These are phyloP conservation scores for Salvia rosmarinus DNA, from an alignment of 257 asterid genomes.

Conservation along the genomic window DNA sequence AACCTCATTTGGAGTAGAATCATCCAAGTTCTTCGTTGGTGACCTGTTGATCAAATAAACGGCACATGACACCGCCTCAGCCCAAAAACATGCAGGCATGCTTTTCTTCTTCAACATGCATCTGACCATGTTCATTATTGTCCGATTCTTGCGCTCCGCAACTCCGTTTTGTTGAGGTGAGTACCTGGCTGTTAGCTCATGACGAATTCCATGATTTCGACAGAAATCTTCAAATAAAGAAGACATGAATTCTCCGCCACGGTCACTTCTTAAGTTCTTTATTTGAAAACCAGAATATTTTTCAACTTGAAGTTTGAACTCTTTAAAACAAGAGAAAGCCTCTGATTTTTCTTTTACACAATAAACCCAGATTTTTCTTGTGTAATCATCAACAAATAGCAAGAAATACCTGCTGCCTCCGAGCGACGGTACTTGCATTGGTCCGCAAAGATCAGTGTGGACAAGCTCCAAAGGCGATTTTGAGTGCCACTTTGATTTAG, in stretches of 20 bases:
- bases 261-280: slow-evolving; percentile 2
- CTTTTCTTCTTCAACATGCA: slow-evolving; percentile 3
- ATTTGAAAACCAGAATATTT: slow-evolving; percentile 1
- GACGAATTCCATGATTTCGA: background rate
- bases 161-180: background rate
- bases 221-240: background rate
- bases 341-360: slow-evolving; percentile 10
- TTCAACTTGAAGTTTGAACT: background rate
- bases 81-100: background rate
- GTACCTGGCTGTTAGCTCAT: background rate
- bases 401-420: background rate
- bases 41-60: background rate
- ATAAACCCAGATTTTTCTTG: slow-evolving; percentile 6
- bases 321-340: slow-evolving; percentile 1
- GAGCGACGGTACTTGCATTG: background rate
- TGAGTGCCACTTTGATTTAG: background rate
- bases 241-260: slow-evolving; percentile 18
- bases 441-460: background rate
- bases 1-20: background rate
- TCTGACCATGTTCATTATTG: background rate
- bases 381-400: background rate
- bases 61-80: background rate
- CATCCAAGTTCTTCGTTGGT: background rate
- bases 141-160: background rate
- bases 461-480: background rate